Evolutionary conservation across 2,329 filamentous ascomycete species (phyloP), one percentile per base, ranked within the genome.

Genomic region (Claviceps digitariae): DNA sequence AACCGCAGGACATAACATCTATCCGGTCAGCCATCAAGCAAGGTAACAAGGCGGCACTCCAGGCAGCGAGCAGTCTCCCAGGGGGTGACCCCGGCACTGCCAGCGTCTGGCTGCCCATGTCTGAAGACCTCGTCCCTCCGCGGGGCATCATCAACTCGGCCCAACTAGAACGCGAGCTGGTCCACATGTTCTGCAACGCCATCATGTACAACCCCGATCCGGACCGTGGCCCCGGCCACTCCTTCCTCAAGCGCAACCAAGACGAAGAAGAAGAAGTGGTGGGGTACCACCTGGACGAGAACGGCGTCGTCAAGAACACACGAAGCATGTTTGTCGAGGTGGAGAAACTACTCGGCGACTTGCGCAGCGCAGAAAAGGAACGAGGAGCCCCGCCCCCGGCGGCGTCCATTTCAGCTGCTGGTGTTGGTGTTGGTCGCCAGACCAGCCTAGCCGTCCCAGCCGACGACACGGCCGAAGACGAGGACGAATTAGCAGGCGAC

Each of bases 171-270:
- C 88, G 90, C 59, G 91, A 97, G 66, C 74, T 97, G 12, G 88
- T 94, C 61, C 87, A 94, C 61, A 96, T 97, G 87, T 95, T 97
- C 67, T 89, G 90, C 59, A 97, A 97, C 63, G 91, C 93, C 20
- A 86, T 96, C 68, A 97, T 98, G 93, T 98, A 95, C 74, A 97
- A 97, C 61, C 83, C 87, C 0, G 88, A 95, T 57, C 83, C 85
- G 0, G 75, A 86, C 59, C 79, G 84, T 27, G 85, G 86, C 0
- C 81, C 85, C 10, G 84, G 84, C 0, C 73, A 76, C 2, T 72
- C 75, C 0, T 86, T 90, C 58, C 66, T 79, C 61, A 69, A 71
- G 53, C 62, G 70, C 43, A 62, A 70, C 44, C 63, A 65, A 61
- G 71, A 68, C 45, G 74, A 74, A 56, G 66, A 74, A 58, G 64